Evolutionary conservation across 2,329 filamentous ascomycete genomes (phyloP).

Genomic region (Ascochyta lentis): DNA sequence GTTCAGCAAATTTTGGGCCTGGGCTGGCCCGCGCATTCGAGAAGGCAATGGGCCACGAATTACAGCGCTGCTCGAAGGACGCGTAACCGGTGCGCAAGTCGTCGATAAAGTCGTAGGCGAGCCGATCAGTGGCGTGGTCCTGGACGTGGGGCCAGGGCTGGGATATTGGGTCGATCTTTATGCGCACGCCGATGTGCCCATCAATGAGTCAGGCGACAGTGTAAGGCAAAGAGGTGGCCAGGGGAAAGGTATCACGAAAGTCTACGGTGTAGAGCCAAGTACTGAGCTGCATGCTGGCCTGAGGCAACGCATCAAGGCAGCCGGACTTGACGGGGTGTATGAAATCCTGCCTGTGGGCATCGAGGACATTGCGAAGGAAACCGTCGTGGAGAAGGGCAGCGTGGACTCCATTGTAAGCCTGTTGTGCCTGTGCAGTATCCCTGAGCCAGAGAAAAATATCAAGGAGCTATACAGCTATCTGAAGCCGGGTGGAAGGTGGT

Average conservation of each 20-base stretch:
- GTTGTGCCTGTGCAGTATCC: slow-evolving; percentile 27
- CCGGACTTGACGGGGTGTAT: slow-evolving; percentile 19
- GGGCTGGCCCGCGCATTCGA: slow-evolving; percentile 19
- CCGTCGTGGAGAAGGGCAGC: slow-evolving; percentile 20
- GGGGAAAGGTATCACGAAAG: slow-evolving; percentile 11
- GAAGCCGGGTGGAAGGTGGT: slow-evolving; percentile 26
- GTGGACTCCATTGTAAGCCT: slow-evolving; percentile 27
- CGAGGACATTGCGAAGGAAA: slow-evolving; percentile 15
- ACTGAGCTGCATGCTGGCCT: slow-evolving; percentile 14
- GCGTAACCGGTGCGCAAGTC: slow-evolving; percentile 16
- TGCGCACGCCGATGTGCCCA: slow-evolving; percentile 9
- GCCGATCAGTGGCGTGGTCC: slow-evolving; percentile 20
- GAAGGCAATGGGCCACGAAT: slow-evolving; percentile 19
- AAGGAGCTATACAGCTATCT: slow-evolving; percentile 22
- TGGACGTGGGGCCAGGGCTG: slow-evolving; percentile 26
- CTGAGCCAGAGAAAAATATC: slow-evolving; percentile 26
- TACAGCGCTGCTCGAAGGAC: slow-evolving; percentile 24
- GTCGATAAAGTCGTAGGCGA: slow-evolving; percentile 13
- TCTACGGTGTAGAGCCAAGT: slow-evolving; percentile 27
- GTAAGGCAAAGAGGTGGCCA: slow-evolving; percentile 1
- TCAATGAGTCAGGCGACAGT: not conserved
- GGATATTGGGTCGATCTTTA: slow-evolving; percentile 28
- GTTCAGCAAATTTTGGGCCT: slow-evolving; percentile 25
- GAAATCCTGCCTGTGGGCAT: slow-evolving; percentile 25
- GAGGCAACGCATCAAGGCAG: slow-evolving; percentile 7